Evolutionary conservation across 345 rosid genomes (phyloP), one percentile per base, ranked within the genome.

Genomic region (Syzygium grande): DNA sequence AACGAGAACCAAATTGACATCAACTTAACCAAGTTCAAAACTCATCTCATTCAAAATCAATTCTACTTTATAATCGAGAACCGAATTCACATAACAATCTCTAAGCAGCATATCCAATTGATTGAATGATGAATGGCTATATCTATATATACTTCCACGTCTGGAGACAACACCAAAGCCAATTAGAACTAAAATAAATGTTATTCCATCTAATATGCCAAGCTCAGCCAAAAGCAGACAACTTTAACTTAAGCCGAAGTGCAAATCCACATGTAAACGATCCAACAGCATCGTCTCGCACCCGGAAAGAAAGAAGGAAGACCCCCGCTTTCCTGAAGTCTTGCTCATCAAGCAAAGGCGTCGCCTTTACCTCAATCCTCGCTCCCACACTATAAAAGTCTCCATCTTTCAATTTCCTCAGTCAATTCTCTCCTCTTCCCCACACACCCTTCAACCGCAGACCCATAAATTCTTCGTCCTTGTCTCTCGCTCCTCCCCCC

Each of bases 1-100:
- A 29, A 15, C 5, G 0, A 0, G 11, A 59, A 25, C 1, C 7
- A 0, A 59, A 13, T 59, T 59, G 4, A 59, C 30, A 59, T 59
- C 16, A n/a, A 61, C 0, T 61, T 61, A 5, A 3, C 13, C 68
- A 27, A 27, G 17, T 11, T 58, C 3, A 25, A 58, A 58, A 58
- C 14, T 25, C 14, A 23, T 56, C 0, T 23, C 0, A 5, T 23
- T 56, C n/a, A 23, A 23, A 56, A 11, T 4, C 2, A 7, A 27
- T 5, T 0, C 17, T 8, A 12, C 2, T n/a, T 61, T n/a, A n/a
- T 27, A n/a, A 27, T 27, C 29, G 5, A 0, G 19, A 30, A 30
- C 2, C 23, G 0, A 68, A 30, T 68, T 68, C 43, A 34, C 4
- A 1, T 34, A 2, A 17, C 25, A 34, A 68, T 4, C 23, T 68